These are phyloP conservation scores for Lactarius hengduanensis DNA, from an alignment of 768 basidiomycete genomes.

Conservation along the genomic window DNA sequence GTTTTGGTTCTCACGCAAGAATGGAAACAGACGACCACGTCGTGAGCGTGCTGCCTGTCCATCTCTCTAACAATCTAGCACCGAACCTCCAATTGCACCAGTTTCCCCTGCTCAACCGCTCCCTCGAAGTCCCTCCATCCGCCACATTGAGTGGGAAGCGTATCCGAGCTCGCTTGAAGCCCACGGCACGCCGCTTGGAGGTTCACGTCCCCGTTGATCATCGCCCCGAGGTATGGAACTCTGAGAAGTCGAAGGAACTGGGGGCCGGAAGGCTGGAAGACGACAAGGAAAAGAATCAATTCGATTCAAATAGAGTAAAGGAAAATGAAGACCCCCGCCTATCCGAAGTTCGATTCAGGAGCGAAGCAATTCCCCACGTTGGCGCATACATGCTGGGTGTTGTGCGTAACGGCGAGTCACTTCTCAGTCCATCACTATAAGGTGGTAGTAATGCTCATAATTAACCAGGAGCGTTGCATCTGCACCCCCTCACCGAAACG, in stretches of 20 bases:
- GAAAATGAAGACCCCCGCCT: constrained; percentile 46
- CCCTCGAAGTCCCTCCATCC: constrained; percentile 75
- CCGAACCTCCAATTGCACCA: constrained; percentile 77
- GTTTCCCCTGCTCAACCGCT: constrained; percentile 71
- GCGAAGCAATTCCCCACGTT: constrained; percentile 65
- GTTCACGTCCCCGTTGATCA: constrained; percentile 82
- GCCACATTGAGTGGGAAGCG: constrained; percentile 70
- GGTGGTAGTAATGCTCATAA: constrained; percentile 17
- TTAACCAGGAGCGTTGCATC: constrained; percentile 60
- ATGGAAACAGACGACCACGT: constrained; percentile 54
- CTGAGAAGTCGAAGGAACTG: constrained; percentile 62
- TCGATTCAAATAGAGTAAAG: constrained; percentile 36
- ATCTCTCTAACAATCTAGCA: constrained; percentile 58
- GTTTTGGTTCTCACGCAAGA: background rate
- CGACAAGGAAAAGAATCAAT: constrained; percentile 77
- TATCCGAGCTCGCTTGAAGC: constrained; percentile 72
- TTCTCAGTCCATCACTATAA: constrained; percentile 5
- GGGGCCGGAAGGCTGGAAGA: constrained; percentile 68
- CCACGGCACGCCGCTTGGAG: constrained; percentile 59
- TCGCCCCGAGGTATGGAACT: constrained; percentile 77
- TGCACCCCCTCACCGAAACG: constrained; percentile 74
- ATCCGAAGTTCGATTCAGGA: constrained; percentile 66
- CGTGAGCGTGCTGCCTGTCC: constrained; percentile 67
- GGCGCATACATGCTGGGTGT: constrained; percentile 76
- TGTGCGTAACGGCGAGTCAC: constrained; percentile 60